Conservation (phyloP, 805 yeast genomes). For the Metschnikowia baotianmanensis region DNA sequence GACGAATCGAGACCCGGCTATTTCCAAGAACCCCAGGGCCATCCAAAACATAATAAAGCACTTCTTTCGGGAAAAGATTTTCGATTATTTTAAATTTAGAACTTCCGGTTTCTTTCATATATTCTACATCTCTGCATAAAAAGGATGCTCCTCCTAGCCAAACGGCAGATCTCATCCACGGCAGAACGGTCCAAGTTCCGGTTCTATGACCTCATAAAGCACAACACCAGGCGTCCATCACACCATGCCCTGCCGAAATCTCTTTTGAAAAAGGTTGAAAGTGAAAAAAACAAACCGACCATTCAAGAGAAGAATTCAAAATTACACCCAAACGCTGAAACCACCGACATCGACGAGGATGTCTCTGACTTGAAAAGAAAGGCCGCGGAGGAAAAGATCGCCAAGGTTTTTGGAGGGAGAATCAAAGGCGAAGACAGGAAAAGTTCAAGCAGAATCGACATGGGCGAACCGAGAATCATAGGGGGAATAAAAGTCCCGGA, state of each 20-base stretch:
- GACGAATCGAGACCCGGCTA: no score
- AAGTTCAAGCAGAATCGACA: slow-evolving; percentile 34
- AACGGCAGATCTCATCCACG: slow-evolving; percentile 3
- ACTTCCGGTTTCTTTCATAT: no score
- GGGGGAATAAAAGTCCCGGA: slow-evolving; percentile 76
- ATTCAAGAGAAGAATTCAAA: neutral
- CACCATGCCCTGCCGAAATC: slow-evolving; percentile 16
- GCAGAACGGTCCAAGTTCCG: slow-evolving; percentile 19
- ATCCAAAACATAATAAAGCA: no score
- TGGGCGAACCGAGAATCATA: slow-evolving; percentile 37
- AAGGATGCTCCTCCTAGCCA: slow-evolving; percentile 4
- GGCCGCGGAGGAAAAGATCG: slow-evolving; percentile 48
- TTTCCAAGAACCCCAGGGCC: no score
- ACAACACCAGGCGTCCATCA: slow-evolving; percentile 33
- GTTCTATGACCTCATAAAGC: slow-evolving; percentile 37
- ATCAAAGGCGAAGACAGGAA: slow-evolving; percentile 50
- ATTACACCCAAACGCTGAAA: no score
- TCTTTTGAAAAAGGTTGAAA: neutral
- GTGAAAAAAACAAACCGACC: neutral
- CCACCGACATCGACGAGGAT: neutral
- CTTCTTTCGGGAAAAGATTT: no score
- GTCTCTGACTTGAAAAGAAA: neutral
- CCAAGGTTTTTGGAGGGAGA: slow-evolving; percentile 54
- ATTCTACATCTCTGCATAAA: no score
- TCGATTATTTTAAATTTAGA: no score